A percentile compares a stretch with the other conserved stretches of the same genome.
phyloP scores from a whole-genome alignment of 169 alveolate genomes.

The Cryptosporidium tyzzeri region DNA sequence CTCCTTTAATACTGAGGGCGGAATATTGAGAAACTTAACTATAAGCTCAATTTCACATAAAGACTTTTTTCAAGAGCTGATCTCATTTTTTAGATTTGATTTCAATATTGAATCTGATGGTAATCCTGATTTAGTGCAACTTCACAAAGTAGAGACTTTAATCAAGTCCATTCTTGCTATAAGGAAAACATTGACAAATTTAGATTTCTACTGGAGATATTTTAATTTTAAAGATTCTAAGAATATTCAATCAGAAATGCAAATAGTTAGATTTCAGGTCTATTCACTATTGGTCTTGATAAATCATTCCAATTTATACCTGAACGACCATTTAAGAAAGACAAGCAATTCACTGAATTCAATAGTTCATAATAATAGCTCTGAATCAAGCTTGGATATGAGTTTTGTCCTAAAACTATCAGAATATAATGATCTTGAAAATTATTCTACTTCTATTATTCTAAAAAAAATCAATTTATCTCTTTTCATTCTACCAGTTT shows the following conservation, averaged over 20 bases:
- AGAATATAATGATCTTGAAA: not conserved
- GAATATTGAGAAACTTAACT: not conserved
- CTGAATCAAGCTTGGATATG: not conserved
- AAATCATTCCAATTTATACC: not conserved
- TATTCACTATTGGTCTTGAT: conserved; percentile 13
- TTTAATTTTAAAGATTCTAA: conserved; percentile 6
- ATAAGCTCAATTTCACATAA: not conserved
- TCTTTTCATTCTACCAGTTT: not conserved
- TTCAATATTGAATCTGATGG: not conserved
- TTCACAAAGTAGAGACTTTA: conserved; percentile 16
- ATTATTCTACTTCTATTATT: not conserved
- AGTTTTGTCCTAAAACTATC: not conserved
- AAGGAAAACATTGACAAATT: not conserved
- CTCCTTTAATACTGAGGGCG: not conserved
- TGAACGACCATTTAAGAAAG: not conserved
- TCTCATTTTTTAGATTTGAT: not conserved
- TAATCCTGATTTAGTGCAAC: not conserved
- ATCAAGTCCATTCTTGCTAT: not conserved
- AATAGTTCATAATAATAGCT: not conserved
- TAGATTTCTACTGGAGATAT: conserved; percentile 22
- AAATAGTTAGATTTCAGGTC: conserved; percentile 15
- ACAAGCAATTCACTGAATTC: not conserved
- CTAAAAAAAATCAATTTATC: not conserved
- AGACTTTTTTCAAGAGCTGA: not conserved
- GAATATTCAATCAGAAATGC: conserved; percentile 31